Evolutionary conservation across 2,329 filamentous ascomycete species (phyloP).

Genomic region (Tricladium varicosporioides): DNA sequence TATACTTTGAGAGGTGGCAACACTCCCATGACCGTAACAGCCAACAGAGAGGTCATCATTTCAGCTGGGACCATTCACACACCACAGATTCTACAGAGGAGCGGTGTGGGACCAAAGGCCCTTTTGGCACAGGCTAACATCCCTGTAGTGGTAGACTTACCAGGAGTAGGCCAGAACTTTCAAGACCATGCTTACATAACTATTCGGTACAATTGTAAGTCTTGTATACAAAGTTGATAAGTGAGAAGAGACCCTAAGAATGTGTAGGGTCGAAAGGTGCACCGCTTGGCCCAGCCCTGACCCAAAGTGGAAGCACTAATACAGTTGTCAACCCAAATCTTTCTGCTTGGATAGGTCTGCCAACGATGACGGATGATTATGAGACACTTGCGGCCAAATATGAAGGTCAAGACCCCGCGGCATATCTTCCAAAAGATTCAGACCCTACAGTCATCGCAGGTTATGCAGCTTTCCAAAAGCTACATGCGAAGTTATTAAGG

Average conservation of each 20-base stretch:
- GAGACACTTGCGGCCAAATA: not conserved
- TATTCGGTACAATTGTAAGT: not conserved
- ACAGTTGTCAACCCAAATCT: no score
- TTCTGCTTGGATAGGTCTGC: not conserved
- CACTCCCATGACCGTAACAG: not conserved
- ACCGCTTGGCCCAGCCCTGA: not conserved
- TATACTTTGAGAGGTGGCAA: not conserved
- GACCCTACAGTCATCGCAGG: conserved; percentile 7
- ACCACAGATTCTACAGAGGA: conserved; percentile 20
- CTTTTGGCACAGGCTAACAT: conserved; percentile 34
- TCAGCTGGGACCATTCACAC: conserved; percentile 34
- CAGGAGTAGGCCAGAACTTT: conserved; percentile 40
- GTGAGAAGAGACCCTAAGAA: not conserved
- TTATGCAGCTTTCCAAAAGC: conserved; percentile 7
- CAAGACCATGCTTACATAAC: conserved; percentile 23
- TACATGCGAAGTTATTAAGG: not conserved
- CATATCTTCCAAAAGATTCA: not conserved
- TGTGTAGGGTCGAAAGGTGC: not conserved
- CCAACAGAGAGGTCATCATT: conserved; percentile 35
- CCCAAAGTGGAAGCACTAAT: not conserved
- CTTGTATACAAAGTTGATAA: no score
- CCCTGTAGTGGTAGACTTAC: conserved; percentile 32
- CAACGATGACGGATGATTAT: conserved; percentile 1
- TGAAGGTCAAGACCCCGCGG: not conserved
- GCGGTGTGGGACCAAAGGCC: conserved; percentile 28